These are phyloP conservation scores for Sphagnurus paluster DNA, from an alignment of 1,284 basidiomycete genomes.

Conservation along the genomic window DNA sequence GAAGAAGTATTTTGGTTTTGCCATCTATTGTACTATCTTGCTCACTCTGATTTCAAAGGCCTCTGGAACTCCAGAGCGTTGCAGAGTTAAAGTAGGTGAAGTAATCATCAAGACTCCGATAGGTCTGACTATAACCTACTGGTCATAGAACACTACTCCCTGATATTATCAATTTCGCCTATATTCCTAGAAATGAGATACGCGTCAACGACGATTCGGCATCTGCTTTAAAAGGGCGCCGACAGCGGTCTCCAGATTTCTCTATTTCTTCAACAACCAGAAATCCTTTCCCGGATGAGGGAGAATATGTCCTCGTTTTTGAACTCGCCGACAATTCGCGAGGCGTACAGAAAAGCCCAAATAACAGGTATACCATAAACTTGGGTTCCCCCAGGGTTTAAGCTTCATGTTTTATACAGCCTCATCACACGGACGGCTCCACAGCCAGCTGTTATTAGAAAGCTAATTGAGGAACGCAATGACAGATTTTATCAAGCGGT, in stretches of 20 bases:
- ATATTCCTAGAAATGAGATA: slow-evolving; percentile 69
- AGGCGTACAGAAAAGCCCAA: slow-evolving; percentile 35
- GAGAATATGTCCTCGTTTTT: slow-evolving; percentile 72
- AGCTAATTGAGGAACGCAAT: slow-evolving; percentile 75
- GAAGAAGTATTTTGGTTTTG: slow-evolving; percentile 53
- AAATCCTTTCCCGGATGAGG: slow-evolving; percentile 31
- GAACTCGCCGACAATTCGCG: slow-evolving; percentile 66
- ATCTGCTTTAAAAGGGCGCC: slow-evolving; percentile 25
- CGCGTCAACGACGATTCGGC: slow-evolving; percentile 48
- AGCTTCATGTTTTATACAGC: slow-evolving; percentile 27
- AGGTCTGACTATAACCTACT: slow-evolving; percentile 6
- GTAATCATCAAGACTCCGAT: neutral
- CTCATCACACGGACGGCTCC: slow-evolving; percentile 48
- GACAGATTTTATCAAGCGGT: slow-evolving; percentile 67
- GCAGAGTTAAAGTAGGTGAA: slow-evolving; percentile 79
- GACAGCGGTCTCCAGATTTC: slow-evolving; percentile 40
- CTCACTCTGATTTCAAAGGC: slow-evolving; percentile 43
- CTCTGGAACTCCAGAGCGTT: slow-evolving; percentile 76
- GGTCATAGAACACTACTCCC: slow-evolving; percentile 72
- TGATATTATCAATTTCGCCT: slow-evolving; percentile 80
- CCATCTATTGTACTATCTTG: slow-evolving; percentile 7
- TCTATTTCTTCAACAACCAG: slow-evolving; percentile 20
- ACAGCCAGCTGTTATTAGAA: slow-evolving; percentile 61
- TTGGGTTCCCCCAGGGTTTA: neutral
- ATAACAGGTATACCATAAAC: slow-evolving; percentile 25